These are phyloP conservation scores for Populus trichocarpa DNA, from an alignment of 441 rosid species.

Conservation along the genomic window DNA sequence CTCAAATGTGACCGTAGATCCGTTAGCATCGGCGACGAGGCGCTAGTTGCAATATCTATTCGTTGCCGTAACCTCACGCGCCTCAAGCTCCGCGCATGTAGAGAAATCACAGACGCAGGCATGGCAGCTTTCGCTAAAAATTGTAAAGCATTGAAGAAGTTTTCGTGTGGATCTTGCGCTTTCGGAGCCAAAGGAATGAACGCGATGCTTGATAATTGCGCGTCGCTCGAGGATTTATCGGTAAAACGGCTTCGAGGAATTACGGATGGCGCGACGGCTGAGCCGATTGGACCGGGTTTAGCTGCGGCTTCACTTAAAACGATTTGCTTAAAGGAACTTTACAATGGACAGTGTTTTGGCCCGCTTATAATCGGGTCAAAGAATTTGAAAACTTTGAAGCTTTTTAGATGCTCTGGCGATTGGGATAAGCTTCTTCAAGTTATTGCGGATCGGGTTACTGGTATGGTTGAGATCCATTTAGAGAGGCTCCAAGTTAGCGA, in stretches of 20 bases:
- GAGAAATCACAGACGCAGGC: conserved; percentile 69
- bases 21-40: conserved; percentile 66
- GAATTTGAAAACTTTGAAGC: conserved; percentile 55
- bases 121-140: conserved; percentile 64
- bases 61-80: conserved; percentile 65
- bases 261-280: conserved; percentile 46
- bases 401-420: conserved; percentile 72
- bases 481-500: conserved; percentile 73
- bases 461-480: conserved; percentile 58
- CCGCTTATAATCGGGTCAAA: conserved; percentile 59
- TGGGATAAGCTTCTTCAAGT: conserved; percentile 64
- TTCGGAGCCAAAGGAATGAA: conserved; percentile 86
- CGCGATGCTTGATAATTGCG: conserved; percentile 71
- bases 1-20: conserved; percentile 79
- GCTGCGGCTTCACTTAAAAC: conserved; percentile 56
- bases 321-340: conserved; percentile 68
- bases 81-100: conserved; percentile 80
- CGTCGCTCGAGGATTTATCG: conserved; percentile 67
- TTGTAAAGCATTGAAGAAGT: conserved; percentile 66
- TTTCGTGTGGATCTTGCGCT: conserved; percentile 75
- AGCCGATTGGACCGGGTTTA: conserved; percentile 59
- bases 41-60: conserved; percentile 53
- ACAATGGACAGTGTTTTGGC: conserved; percentile 72
- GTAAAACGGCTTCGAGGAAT: conserved; percentile 77
- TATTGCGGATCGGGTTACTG: conserved; percentile 37